phyloP scores from a whole-genome alignment of 768 basidiomycete species.

The Imleria badia region DNA sequence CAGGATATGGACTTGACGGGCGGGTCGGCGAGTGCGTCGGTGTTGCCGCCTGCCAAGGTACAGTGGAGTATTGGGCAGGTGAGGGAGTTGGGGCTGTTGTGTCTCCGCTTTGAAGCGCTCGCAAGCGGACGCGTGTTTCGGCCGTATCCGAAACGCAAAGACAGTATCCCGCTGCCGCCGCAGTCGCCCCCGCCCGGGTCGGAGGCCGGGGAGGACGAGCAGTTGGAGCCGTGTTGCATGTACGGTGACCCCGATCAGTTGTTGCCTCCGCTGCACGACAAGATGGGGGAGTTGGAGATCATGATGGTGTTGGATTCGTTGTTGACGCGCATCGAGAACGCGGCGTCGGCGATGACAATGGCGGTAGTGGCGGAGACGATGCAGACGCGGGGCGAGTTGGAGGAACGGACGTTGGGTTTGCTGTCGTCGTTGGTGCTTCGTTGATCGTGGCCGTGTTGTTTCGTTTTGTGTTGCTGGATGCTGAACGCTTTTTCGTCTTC shows the following conservation, averaged over 20 bases:
- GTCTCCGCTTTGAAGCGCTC: slow-evolving; percentile 78
- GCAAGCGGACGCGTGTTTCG: slow-evolving; percentile 62
- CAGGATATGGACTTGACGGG: slow-evolving; percentile 50
- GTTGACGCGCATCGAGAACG: slow-evolving; percentile 74
- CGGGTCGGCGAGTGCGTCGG: slow-evolving; percentile 11
- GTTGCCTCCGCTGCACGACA: slow-evolving; percentile 67
- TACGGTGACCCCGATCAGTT: slow-evolving; percentile 62
- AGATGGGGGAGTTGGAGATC: slow-evolving; percentile 70
- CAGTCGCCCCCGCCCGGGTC: slow-evolving; percentile 8
- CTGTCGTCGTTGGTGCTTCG: slow-evolving; percentile 35
- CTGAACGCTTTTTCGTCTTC: background rate
- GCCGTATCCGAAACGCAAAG: slow-evolving; percentile 36
- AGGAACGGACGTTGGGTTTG: slow-evolving; percentile 49
- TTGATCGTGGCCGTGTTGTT: slow-evolving; percentile 15
- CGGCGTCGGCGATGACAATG: slow-evolving; percentile 39
- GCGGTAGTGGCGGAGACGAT: slow-evolving; percentile 24
- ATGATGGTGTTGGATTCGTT: slow-evolving; percentile 76
- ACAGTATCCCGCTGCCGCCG: slow-evolving; percentile 20
- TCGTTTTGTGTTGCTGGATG: background rate
- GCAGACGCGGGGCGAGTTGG: slow-evolving; percentile 39
- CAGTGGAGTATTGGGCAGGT: slow-evolving; percentile 75
- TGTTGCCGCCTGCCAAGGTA: slow-evolving; percentile 37
- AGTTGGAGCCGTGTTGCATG: slow-evolving; percentile 38
- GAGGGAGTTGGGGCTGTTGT: slow-evolving; percentile 67
- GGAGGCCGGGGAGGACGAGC: slow-evolving; percentile 23